Base-by-base conservation (phyloP, 768 basidiomycete genomes). In the Suillus paluster region DNA sequence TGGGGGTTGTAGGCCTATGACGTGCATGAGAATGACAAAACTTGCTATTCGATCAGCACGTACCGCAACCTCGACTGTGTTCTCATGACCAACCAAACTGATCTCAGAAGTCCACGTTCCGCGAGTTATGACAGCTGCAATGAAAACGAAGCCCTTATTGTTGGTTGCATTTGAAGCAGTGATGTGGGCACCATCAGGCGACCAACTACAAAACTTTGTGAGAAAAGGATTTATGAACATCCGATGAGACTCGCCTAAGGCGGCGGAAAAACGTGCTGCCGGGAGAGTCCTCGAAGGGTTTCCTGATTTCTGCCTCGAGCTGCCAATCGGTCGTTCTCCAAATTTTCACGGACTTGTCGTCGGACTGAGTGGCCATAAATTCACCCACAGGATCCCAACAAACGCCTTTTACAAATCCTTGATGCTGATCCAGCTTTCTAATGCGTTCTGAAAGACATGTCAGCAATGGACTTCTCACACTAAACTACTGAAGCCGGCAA, bases 351-450 rank as follows among this genome's bases (percentile, higher is more conserved):
- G 94, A 90, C 72, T 92, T 87, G 76, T 99, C 97, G 76, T 98
- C 97, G 27, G 95, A 96, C 77, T 97, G 88, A 45, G 97, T 98
- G n/a, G 97, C 97, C 64, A 99, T 86, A 71, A 90, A 98, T 76
- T 98, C 92, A 50, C 97, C 97, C 3, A 96, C 97, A 4, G 97
- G 97, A 77, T 99, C 97, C 89, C 97, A 99, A 71, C 94, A 96
- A 55, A 99, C 94, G 62, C 97, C 97, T 77, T 99, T 99, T 68
- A 99, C 96, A 74, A 98, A 98, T 3, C 95, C 97, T 69, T 94
- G 89, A 71, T 99, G 97, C 61, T 86, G 86, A 62, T 93, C 92
- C 7, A 99, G 84, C 73, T 90, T 93, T 42, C 85, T 82, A 60
- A 98, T 73, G 14, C 91, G 89, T 67, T 96, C 96, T 97, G 70